These are phyloP conservation scores for Santalum album DNA, from an alignment of 164 flowering plant genomes.

Conservation along the genomic window DNA sequence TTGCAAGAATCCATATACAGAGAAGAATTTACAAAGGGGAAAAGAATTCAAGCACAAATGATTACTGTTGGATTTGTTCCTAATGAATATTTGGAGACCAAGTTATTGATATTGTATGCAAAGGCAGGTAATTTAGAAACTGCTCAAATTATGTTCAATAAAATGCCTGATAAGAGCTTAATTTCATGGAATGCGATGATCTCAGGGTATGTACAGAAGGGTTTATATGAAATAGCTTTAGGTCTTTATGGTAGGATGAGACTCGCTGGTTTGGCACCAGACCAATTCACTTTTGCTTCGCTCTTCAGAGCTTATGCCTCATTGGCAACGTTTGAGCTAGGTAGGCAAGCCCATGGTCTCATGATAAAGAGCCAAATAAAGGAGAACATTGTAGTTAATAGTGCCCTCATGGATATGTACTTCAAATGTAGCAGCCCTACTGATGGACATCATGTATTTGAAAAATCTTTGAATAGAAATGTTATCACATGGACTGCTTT, in stretches of 20 bases:
- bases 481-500: conserved; percentile 71
- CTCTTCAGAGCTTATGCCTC: conserved; percentile 69
- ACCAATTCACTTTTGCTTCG: conserved; percentile 75
- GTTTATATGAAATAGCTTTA: conserved; percentile 44
- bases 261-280: conserved; percentile 40
- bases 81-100: conserved; percentile 46
- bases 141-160: conserved; percentile 38
- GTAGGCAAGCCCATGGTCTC: conserved; percentile 52
- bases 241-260: conserved; percentile 48
- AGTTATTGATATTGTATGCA: conserved; percentile 60
- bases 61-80: conserved; percentile 45
- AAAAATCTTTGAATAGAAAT: conserved; percentile 40
- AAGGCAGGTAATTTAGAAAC: conserved; percentile 48
- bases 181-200: conserved; percentile 75
- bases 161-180: conserved; percentile 25
- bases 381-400: conserved; percentile 58
- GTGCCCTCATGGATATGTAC: conserved; percentile 84
- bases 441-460: conserved; percentile 53
- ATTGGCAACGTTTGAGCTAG: conserved; percentile 55
- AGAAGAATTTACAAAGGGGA: conserved; percentile 37
- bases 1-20: conserved; percentile 70
- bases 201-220: conserved; percentile 64
- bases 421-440: conserved; percentile 52
- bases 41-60: conserved; percentile 69
- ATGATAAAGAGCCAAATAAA: conserved; percentile 43